phyloP scores from a whole-genome alignment of 2,329 filamentous ascomycete species.

The Penicillium frequentans region DNA sequence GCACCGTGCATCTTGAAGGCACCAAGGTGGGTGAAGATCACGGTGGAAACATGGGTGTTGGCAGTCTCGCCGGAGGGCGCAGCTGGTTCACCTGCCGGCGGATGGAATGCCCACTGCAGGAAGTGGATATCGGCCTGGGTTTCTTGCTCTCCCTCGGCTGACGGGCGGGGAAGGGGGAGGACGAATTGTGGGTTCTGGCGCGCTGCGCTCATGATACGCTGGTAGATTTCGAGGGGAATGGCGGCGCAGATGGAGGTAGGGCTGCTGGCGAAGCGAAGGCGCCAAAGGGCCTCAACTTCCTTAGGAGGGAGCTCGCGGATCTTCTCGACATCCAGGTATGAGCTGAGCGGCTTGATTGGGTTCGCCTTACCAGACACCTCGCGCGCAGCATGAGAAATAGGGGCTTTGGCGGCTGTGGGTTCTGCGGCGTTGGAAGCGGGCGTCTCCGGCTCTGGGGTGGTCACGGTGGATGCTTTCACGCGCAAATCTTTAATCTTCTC shows the following conservation, averaged over 20 bases:
- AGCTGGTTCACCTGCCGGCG: constrained; percentile 43
- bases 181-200: constrained; percentile 83
- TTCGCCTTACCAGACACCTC: constrained; percentile 51
- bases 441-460: constrained; percentile 46
- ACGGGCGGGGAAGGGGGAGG: constrained; percentile 68
- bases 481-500: constrained; percentile 76
- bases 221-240: constrained; percentile 73
- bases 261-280: constrained; percentile 75
- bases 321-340: constrained; percentile 79
- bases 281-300: constrained; percentile 88
- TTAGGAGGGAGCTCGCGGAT: constrained; percentile 68
- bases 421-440: constrained; percentile 35
- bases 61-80: constrained; percentile 36
- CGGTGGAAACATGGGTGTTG: constrained; percentile 63
- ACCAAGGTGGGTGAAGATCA: constrained; percentile 91
- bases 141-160: constrained; percentile 16
- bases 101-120: constrained; percentile 92
- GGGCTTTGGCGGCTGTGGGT: constrained; percentile 36
- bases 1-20: constrained; percentile 91
- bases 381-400: constrained; percentile 32
- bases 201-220: constrained; percentile 69
- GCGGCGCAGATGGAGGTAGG: constrained; percentile 78
- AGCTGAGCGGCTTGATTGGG: constrained; percentile 64
- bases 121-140: constrained; percentile 83
- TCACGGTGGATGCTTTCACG: constrained; percentile 62